phyloP scores from a whole-genome alignment of 768 basidiomycete species.

The Amanita brunnescens region DNA sequence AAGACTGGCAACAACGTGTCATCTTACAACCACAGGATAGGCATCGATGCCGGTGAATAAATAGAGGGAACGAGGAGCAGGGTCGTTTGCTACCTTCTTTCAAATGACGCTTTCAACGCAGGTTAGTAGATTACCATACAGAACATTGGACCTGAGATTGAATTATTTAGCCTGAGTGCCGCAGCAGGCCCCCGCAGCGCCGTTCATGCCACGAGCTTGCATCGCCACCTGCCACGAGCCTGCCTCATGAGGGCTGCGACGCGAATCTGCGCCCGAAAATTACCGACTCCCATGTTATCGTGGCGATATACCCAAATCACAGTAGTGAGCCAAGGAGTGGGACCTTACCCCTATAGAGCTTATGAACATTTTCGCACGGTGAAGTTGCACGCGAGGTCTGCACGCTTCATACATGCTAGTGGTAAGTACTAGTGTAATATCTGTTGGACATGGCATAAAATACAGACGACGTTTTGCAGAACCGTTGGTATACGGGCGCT shows the following conservation, averaged over 20 bases:
- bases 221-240: not conserved
- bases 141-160: not conserved
- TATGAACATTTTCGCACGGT: not conserved
- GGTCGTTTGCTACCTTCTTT: not conserved
- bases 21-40: not conserved
- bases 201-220: slow-evolving; percentile 10
- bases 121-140: not conserved
- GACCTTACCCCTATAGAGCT: not conserved
- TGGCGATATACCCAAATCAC: not conserved
- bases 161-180: not conserved
- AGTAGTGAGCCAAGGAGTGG: not conserved
- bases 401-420: not conserved
- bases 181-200: not conserved
- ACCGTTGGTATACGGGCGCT: not conserved
- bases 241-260: not conserved
- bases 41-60: not conserved
- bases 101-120: not conserved
- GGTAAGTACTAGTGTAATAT: not conserved
- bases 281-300: not conserved
- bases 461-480: too few relatives aligned
- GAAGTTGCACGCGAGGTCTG: not conserved
- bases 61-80: not conserved
- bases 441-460: not conserved
- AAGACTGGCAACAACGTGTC: not conserved
- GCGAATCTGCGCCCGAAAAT: slow-evolving; percentile 5